Base-by-base conservation (phyloP, 768 basidiomycete species). In the Sistotremastrum suecicum region DNA sequence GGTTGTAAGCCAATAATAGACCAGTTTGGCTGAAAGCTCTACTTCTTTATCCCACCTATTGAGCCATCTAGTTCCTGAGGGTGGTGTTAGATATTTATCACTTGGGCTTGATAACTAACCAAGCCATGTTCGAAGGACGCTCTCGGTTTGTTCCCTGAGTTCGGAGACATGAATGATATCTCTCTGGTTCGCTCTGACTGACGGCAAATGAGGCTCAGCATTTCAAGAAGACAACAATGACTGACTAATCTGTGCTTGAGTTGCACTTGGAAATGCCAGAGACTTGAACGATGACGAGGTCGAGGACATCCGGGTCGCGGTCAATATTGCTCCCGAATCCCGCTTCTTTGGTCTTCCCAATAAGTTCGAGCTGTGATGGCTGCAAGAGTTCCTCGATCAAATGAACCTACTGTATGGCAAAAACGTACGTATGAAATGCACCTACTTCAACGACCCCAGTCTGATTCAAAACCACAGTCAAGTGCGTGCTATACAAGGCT, bases 241-340 rank as follows among this genome's bases (percentile, higher is more conserved):
- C 85, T 43, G 51, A 89, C 87, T 83, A 50, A 86, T 89, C 63
- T 89, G 87, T 35, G 87, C 85, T 54, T 90, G 88, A 54, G 80
- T 80, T 42, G 88, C 85, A 3, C 53, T 63, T 48, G 87, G 87
- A 57, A 89, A 84, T 4, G 71, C 64, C 10, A 68, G 69, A 46
- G 60, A 46, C 34, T 38, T 36, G 20, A 49, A 41, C 31, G 50
- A 37, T 28, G 58, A 52, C 59, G 55, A 52, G 39, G 37, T 46
- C 37, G 37, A 31, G 8, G n/a, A 37, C 4, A 28, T 36, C 40
- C 20, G 45, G 29, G n/a, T 35, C n/a, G 43, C n/a, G 20, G 20
- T 20, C 20, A 20, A 20, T 20, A 20, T 20, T 20, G 20, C 20
- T 20, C 20, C 20, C 20, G 20, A 20, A 20, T 20, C 20, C 20